These are phyloP conservation scores for Hydnomerulius pinastri DNA, from an alignment of 768 basidiomycete species.

Conservation along the genomic window DNA sequence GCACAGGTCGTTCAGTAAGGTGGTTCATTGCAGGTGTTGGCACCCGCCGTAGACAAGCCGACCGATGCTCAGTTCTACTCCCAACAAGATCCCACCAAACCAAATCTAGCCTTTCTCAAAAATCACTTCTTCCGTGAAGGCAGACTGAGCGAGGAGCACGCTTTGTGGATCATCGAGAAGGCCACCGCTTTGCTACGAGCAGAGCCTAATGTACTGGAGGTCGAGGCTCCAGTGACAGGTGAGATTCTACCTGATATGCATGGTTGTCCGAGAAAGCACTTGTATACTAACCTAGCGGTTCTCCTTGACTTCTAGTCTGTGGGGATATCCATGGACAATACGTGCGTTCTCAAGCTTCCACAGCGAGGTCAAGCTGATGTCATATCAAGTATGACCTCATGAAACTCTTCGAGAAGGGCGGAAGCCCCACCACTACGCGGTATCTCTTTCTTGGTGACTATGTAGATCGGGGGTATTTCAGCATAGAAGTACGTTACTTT, in stretches of 20 bases:
- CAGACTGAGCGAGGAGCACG: conserved; percentile 64
- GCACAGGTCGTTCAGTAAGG: not conserved
- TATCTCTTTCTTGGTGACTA: conserved; percentile 79
- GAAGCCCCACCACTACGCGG: conserved; percentile 70
- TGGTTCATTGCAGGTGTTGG: conserved; percentile 54
- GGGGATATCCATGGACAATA: conserved; percentile 26
- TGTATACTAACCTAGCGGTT: conserved; percentile 4
- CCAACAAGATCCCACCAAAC: conserved; percentile 58
- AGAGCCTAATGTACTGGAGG: conserved; percentile 67
- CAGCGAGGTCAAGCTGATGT: conserved; percentile 8
- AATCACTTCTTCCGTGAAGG: conserved; percentile 79
- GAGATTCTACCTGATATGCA: conserved; percentile 15
- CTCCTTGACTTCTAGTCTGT: conserved; percentile 11
- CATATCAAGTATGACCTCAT: conserved; percentile 65
- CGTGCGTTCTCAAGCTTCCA: conserved; percentile 19
- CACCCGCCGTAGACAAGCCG: conserved; percentile 62
- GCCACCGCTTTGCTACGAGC: conserved; percentile 53
- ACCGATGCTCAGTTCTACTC: conserved; percentile 80
- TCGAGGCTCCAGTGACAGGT: conserved; percentile 77
- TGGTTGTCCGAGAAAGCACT: not conserved
- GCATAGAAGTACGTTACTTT: conserved; percentile 56
- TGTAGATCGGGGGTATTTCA: conserved; percentile 76
- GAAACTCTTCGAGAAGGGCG: conserved; percentile 79
- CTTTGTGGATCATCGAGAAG: conserved; percentile 64
- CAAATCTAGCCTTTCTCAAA: conserved; percentile 72